phyloP scores from a whole-genome alignment of 352 stramenopile species.

The Pythium scleroteichum region DNA sequence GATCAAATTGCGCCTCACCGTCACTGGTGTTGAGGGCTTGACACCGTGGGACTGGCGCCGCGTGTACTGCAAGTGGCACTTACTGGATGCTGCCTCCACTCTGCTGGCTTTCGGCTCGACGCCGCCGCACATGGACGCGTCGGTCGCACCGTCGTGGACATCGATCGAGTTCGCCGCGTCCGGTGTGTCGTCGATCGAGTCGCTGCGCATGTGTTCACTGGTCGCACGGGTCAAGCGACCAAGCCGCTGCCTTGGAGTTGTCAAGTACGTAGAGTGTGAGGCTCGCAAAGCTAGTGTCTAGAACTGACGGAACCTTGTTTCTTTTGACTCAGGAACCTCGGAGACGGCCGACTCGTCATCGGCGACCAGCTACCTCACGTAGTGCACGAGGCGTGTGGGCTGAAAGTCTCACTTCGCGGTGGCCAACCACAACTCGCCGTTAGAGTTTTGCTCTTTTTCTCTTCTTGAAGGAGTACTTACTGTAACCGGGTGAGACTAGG shows the following conservation, averaged over 20 bases:
- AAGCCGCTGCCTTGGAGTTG: constrained; percentile 18
- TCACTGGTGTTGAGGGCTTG: neutral
- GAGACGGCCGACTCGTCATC: too few relatives aligned
- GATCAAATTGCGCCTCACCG: neutral
- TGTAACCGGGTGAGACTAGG: too few relatives aligned
- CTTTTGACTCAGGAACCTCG: too few relatives aligned
- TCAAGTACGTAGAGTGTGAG: constrained; percentile 14
- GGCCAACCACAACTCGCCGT: too few relatives aligned
- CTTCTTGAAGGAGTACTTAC: too few relatives aligned
- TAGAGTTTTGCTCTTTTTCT: too few relatives aligned
- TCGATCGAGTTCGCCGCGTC: constrained; percentile 4
- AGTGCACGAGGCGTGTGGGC: too few relatives aligned
- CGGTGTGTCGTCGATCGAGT: neutral
- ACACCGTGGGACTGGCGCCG: constrained; percentile 15
- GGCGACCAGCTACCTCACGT: too few relatives aligned
- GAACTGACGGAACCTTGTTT: too few relatives aligned
- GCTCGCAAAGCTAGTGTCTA: neutral
- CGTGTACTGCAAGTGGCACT: constrained; percentile 15
- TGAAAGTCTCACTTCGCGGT: too few relatives aligned
- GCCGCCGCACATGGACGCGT: constrained; percentile 1
- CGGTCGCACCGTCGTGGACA: constrained; percentile 7
- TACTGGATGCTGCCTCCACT: neutral
- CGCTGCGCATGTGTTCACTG: constrained; percentile 19
- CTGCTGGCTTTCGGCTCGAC: constrained; percentile 4
- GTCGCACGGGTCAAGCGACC: constrained; percentile 9